Conservation (phyloP, 2,329 filamentous ascomycete species). For the Sclerotinia borealis region DNA sequence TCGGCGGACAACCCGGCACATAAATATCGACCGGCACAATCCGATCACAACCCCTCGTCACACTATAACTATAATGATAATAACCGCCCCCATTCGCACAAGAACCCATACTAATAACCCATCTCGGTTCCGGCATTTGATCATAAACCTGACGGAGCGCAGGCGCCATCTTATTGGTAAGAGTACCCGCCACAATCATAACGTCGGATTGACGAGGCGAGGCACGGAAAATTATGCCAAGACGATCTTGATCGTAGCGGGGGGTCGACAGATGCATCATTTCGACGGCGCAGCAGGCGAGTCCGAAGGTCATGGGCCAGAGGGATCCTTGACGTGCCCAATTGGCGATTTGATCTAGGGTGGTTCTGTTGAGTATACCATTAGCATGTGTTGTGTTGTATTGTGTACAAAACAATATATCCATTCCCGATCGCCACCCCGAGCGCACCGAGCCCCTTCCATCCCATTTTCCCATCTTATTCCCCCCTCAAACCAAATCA, state of each 20-base stretch:
- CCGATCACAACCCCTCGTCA: conserved; percentile 68
- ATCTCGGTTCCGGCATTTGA: conserved; percentile 88
- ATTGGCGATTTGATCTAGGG: conserved; percentile 72
- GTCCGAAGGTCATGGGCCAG: conserved; percentile 84
- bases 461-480: background rate
- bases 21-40: conserved; percentile 77
- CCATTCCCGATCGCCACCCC: background rate
- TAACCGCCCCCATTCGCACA: conserved; percentile 82
- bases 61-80: conserved; percentile 80
- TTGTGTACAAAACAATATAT: too few species aligned
- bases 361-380: conserved; percentile 49
- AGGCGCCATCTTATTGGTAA: conserved; percentile 95
- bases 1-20: conserved; percentile 66
- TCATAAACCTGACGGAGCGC: conserved; percentile 88
- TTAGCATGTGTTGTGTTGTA: conserved; percentile 9
- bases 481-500: background rate
- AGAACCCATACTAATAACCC: conserved; percentile 79
- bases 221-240: conserved; percentile 86
- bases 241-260: conserved; percentile 81
- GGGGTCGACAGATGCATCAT: conserved; percentile 91
- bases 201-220: conserved; percentile 84
- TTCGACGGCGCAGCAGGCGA: conserved; percentile 83
- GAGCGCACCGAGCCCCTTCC: background rate
- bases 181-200: conserved; percentile 88
- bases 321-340: conserved; percentile 80